A percentile compares a stretch with the other conserved stretches of the same genome.
phyloP scores from a whole-genome alignment of 192 early-diverging fungal species.

The Glomus cerebriforme region DNA sequence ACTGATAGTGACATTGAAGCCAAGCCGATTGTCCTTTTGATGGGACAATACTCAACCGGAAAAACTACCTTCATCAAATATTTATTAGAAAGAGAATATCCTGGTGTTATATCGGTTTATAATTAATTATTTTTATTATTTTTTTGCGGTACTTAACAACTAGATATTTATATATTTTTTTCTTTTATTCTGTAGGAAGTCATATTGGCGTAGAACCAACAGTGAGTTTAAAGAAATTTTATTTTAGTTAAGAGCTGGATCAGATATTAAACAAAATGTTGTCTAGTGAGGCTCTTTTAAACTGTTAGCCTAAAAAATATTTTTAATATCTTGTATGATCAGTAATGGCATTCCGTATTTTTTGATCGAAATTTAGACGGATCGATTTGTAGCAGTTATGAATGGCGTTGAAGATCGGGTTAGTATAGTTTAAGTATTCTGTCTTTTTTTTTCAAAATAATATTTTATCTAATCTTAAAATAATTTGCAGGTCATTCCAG shows the following conservation, averaged over 20 bases:
- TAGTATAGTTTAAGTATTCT: background rate
- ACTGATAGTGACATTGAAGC: conserved; percentile 82
- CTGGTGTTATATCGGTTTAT: conserved; percentile 31
- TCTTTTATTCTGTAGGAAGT: conserved; percentile 44
- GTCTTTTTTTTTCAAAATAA: background rate
- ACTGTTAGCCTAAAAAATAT: background rate
- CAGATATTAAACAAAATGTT: no score
- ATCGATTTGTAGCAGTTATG: conserved; percentile 87
- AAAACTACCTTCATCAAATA: conserved; percentile 86
- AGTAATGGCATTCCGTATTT: background rate
- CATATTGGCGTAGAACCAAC: conserved; percentile 88
- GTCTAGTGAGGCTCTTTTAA: background rate
- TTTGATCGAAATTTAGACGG: conserved; percentile 55
- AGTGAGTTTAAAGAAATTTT: conserved; percentile 37
- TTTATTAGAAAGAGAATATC: conserved; percentile 76
- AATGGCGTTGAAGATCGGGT: conserved; percentile 54
- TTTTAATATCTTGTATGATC: background rate
- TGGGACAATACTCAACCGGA: conserved; percentile 88
- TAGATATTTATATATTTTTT: background rate
- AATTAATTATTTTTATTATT: background rate
- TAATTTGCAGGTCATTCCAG: conserved; percentile 73
- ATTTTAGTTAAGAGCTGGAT: no score
- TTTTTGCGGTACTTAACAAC: background rate
- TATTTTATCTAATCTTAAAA: background rate
- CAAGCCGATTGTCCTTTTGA: conserved; percentile 82